A percentile compares a stretch with the other conserved stretches of the same genome.
These are phyloP conservation scores for Sordariomycetes sp. DNA, from an alignment of 2,329 filamentous ascomycete genomes.

Conservation along the genomic window DNA sequence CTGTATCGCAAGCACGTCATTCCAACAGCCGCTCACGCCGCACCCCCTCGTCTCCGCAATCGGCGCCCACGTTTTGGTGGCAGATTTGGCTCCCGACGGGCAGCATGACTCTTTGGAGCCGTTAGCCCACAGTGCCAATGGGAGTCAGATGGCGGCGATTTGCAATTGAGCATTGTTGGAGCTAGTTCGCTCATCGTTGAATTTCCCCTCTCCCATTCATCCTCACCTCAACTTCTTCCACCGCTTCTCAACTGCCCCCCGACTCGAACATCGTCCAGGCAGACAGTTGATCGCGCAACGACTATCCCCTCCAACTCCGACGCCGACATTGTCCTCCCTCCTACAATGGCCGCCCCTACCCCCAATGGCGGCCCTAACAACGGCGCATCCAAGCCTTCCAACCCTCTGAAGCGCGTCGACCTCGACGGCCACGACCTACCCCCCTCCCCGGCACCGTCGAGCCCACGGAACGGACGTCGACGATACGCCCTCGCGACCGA, in stretches of 20 bases:
- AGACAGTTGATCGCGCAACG: not conserved
- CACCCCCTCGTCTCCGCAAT: not conserved
- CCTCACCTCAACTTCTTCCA: not conserved
- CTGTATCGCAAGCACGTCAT: conserved; percentile 4
- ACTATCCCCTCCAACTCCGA: not conserved
- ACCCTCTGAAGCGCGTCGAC: conserved; percentile 53
- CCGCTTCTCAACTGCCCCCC: not conserved
- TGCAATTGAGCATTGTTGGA: no score
- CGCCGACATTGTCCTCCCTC: not conserved
- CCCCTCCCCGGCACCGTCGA: conserved; percentile 88
- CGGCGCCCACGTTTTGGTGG: not conserved
- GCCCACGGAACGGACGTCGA: conserved; percentile 67
- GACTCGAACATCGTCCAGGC: not conserved
- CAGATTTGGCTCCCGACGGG: no score
- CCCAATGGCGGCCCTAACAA: conserved; percentile 13
- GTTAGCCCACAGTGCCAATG: no score
- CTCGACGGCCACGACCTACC: conserved; percentile 78
- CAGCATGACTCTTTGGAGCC: no score
- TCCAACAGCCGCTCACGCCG: conserved; percentile 1
- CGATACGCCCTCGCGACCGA: conserved; percentile 94
- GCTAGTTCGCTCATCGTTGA: no score
- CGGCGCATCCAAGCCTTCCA: conserved; percentile 18
- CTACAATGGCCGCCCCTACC: conserved; percentile 14
- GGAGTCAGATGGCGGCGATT: not conserved
- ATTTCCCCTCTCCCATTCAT: no score